Evolutionary conservation across 805 yeast genomes (phyloP).

Genomic region (Candida krabiensis): DNA sequence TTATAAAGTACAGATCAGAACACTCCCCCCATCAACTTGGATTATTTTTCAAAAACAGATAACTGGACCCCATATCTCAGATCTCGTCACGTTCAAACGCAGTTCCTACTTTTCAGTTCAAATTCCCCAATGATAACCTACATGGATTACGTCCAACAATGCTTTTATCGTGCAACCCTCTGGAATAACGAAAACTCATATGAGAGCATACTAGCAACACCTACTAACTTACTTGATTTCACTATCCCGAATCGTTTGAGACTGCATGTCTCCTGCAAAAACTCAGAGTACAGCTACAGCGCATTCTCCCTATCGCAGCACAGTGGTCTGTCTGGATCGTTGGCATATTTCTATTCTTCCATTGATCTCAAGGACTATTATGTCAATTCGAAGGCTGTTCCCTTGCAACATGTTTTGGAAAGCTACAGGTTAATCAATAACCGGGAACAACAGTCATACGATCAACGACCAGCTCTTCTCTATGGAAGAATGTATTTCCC

Average conservation of each 20-base stretch:
- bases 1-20: too few relatives aligned
- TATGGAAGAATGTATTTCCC: conserved; percentile 92
- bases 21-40: neutral
- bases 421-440: conserved; percentile 56
- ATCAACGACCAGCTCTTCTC: conserved; percentile 44
- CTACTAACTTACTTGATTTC: conserved; percentile 71
- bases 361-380: conserved; percentile 48
- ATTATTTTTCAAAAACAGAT: too few relatives aligned
- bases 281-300: conserved; percentile 69
- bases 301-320: conserved; percentile 67
- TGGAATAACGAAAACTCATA: conserved; percentile 84
- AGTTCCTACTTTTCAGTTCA: too few relatives aligned
- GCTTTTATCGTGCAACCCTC: conserved; percentile 65
- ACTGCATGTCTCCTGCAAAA: conserved; percentile 66
- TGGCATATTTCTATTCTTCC: conserved; percentile 78
- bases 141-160: conserved; percentile 81
- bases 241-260: conserved; percentile 65
- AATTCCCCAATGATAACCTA: conserved; percentile 59
- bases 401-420: conserved; percentile 65
- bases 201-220: conserved; percentile 71
- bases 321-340: conserved; percentile 71
- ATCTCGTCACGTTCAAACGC: too few relatives aligned
- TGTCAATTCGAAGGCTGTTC: conserved; percentile 48
- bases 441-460: conserved; percentile 2
- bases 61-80: too few relatives aligned